phyloP scores from a whole-genome alignment of 495 filamentous ascomycete genomes.

The Aspergillus bridgeri region DNA sequence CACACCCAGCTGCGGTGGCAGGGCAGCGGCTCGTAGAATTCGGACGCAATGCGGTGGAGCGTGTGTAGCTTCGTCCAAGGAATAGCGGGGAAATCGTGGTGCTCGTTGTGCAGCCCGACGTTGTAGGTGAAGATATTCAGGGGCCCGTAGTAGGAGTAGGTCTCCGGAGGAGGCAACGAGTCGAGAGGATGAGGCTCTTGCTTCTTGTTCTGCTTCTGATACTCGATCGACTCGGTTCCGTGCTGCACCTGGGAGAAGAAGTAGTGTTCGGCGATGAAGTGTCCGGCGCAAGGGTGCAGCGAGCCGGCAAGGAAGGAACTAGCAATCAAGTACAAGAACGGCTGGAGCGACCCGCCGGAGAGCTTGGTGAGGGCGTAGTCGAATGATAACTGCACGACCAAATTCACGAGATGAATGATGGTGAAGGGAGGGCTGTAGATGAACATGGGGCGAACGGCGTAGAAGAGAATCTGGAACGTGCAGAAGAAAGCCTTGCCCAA shows the following conservation, averaged over 20 bases:
- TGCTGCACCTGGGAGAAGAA: constrained; percentile 73
- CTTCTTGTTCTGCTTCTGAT: constrained; percentile 30
- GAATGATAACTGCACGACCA: constrained; percentile 71
- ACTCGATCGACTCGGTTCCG: constrained; percentile 53
- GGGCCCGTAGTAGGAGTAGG: constrained; percentile 93
- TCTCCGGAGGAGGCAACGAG: constrained; percentile 73
- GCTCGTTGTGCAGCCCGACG: constrained; percentile 95
- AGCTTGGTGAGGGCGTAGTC: constrained; percentile 63
- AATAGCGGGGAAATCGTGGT: constrained; percentile 96
- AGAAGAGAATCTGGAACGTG: constrained; percentile 99
- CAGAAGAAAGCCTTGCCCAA: constrained; percentile 98
- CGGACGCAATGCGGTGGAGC: constrained; percentile 75
- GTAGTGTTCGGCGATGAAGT: constrained; percentile 99
- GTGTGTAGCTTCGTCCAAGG: constrained; percentile 83
- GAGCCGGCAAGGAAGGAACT: constrained; percentile 91
- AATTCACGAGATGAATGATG: constrained; percentile 76
- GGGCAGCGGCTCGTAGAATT: constrained; percentile 91
- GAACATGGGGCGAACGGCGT: constrained; percentile 96
- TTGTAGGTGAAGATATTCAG: constrained; percentile 95
- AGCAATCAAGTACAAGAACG: constrained; percentile 73
- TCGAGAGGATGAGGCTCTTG: constrained; percentile 38
- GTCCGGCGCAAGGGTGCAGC: constrained; percentile 90
- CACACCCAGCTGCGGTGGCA: constrained; percentile 84
- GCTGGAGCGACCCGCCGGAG: constrained; percentile 51
- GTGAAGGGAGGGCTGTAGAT: constrained; percentile 89